A percentile compares a stretch with the other conserved stretches of the same genome.
Conservation (phyloP, 2,329 filamentous ascomycete species). For the Domatiomyces globalis region DNA sequence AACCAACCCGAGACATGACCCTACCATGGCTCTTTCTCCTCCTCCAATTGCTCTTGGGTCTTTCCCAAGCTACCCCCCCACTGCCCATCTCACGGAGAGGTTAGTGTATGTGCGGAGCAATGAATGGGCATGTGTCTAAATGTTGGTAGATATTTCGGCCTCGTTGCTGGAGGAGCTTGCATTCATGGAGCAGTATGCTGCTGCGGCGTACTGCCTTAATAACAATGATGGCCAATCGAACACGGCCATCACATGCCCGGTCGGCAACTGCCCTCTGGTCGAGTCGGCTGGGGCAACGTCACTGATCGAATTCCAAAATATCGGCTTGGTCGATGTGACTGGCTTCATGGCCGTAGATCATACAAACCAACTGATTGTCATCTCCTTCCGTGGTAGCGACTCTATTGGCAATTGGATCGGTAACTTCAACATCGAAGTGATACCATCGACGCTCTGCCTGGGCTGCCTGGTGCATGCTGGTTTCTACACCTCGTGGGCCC, state of each 20-base stretch:
- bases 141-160: not conserved
- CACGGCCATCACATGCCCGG: conserved; percentile 31
- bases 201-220: conserved; percentile 37
- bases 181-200: conserved; percentile 39
- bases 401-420: conserved; percentile 21
- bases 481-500: conserved; percentile 35
- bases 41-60: not conserved
- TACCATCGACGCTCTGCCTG: conserved; percentile 28
- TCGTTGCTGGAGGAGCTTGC: conserved; percentile 28
- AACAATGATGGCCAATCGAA: conserved; percentile 34
- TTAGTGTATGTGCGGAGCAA: not conserved
- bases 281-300: conserved; percentile 33
- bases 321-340: conserved; percentile 28
- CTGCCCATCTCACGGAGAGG: not conserved
- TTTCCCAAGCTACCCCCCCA: not conserved
- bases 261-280: conserved; percentile 36
- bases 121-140: not conserved
- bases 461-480: conserved; percentile 32
- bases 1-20: not conserved
- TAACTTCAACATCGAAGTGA: conserved; percentile 19
- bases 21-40: not conserved
- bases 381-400: conserved; percentile 25
- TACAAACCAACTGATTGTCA: conserved; percentile 26
- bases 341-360: conserved; percentile 35
- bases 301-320: conserved; percentile 37